Conservation (phyloP, 345 rosid genomes). For the Eucalyptus sp. region DNA sequence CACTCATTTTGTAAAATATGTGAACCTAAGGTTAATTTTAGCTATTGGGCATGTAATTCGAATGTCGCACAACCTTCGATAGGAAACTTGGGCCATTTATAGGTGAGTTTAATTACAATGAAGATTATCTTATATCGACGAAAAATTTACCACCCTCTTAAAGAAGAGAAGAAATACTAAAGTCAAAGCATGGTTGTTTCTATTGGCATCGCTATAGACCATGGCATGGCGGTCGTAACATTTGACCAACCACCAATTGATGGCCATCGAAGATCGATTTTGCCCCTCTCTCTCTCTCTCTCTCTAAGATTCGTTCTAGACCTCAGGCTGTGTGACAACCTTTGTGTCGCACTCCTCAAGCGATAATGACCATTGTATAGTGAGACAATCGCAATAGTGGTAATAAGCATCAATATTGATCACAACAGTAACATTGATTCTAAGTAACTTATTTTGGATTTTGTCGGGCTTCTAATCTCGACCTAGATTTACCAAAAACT, state of each 20-base stretch:
- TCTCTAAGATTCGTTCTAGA: neutral
- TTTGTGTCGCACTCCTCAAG: rapidly evolving
- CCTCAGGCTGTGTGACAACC: rapidly evolving
- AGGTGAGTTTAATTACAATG: rapidly evolving
- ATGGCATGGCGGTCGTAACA: rapidly evolving
- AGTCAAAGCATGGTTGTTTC: rapidly evolving
- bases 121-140: rapidly evolving
- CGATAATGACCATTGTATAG: rapidly evolving
- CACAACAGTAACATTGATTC: rapidly evolving
- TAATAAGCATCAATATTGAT: neutral
- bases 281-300: neutral
- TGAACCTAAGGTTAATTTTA: neutral
- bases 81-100: neutral
- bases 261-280: neutral
- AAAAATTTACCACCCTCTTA: rapidly evolving
- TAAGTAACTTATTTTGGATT: rapidly evolving
- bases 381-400: rapidly evolving
- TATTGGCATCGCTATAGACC: too few species aligned
- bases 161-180: rapidly evolving
- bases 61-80: rapidly evolving
- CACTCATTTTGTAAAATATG: rapidly evolving
- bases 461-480: rapidly evolving
- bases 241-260: neutral
- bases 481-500: rapidly evolving
- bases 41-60: rapidly evolving